Evolutionary conservation across 306 rosid species (phyloP).

Genomic region (Vachellia collinsii): DNA sequence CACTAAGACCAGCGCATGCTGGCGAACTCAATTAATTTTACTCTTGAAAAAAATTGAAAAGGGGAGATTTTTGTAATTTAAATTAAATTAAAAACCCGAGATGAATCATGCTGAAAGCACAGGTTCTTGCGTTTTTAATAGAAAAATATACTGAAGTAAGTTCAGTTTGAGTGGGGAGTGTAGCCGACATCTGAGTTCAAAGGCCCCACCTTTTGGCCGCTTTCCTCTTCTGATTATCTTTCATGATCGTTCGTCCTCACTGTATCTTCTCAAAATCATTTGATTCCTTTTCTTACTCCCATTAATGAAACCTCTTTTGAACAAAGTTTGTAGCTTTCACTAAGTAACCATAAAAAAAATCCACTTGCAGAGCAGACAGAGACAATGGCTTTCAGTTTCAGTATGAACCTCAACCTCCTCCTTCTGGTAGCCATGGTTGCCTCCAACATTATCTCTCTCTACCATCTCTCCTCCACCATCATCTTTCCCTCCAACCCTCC

Average conservation of each 20-base stretch:
- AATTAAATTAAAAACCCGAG: too few species aligned
- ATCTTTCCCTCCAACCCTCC: slow-evolving; percentile 57
- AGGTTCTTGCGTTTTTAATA: too few species aligned
- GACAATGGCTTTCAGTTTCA: slow-evolving; percentile 73
- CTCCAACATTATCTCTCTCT: slow-evolving; percentile 90
- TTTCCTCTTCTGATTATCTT: background rate
- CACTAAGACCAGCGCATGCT: too few species aligned
- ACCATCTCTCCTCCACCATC: slow-evolving; percentile 80
- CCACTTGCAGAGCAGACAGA: background rate
- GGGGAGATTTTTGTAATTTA: too few species aligned
- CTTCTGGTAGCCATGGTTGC: slow-evolving; percentile 94
- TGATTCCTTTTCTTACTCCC: background rate
- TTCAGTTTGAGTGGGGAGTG: background rate
- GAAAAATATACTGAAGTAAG: too few species aligned
- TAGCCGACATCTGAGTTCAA: background rate
- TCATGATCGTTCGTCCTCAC: background rate
- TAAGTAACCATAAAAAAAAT: background rate
- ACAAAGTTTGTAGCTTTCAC: background rate
- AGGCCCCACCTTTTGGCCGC: background rate
- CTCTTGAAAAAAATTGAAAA: too few species aligned
- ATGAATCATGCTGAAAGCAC: too few species aligned
- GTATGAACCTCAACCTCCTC: slow-evolving; percentile 78
- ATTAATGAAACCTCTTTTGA: background rate
- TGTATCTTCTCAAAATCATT: background rate
- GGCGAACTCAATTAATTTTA: too few species aligned